Conservation (phyloP, 2,329 filamentous ascomycete genomes). For the Gremmenia infestans region DNA sequence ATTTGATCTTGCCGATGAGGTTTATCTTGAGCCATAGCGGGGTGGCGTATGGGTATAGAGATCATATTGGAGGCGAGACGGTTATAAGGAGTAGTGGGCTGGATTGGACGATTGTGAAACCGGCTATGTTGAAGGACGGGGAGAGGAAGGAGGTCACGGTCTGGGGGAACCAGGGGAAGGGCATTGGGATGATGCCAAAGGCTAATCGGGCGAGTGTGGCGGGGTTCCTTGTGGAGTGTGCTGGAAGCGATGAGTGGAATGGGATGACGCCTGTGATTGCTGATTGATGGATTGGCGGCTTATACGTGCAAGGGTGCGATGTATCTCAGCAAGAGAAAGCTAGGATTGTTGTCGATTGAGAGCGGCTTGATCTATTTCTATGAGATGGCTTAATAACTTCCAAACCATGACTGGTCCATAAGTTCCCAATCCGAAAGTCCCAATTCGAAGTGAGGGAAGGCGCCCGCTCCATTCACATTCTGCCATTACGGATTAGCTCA, state of each 20-base stretch:
- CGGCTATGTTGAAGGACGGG: conserved; percentile 17
- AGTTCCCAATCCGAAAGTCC: conserved; percentile 6
- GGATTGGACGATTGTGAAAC: conserved; percentile 17
- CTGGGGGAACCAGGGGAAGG: conserved; percentile 26
- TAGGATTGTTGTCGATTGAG: neutral
- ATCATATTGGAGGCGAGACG: conserved; percentile 37
- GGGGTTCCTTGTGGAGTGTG: conserved; percentile 40
- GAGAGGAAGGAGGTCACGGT: conserved; percentile 9
- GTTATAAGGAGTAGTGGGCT: conserved; percentile 5
- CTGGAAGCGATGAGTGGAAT: conserved; percentile 38
- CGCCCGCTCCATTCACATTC: neutral
- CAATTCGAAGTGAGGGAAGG: conserved; percentile 5
- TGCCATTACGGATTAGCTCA: neutral
- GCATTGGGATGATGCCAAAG: conserved; percentile 9
- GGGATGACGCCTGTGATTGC: conserved; percentile 42
- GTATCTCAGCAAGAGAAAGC: neutral
- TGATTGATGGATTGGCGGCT: conserved; percentile 29
- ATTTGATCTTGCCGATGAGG: conserved; percentile 39
- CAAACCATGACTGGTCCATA: conserved; percentile 3
- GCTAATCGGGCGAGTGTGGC: conserved; percentile 33
- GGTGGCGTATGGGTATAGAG: conserved; percentile 39
- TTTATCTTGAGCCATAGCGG: conserved; percentile 42
- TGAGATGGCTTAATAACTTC: neutral
- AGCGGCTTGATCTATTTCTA: neutral
- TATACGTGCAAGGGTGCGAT: neutral